These are phyloP conservation scores for Plectosphaerella plurivora DNA, from an alignment of 2,329 filamentous ascomycete species.

Conservation along the genomic window DNA sequence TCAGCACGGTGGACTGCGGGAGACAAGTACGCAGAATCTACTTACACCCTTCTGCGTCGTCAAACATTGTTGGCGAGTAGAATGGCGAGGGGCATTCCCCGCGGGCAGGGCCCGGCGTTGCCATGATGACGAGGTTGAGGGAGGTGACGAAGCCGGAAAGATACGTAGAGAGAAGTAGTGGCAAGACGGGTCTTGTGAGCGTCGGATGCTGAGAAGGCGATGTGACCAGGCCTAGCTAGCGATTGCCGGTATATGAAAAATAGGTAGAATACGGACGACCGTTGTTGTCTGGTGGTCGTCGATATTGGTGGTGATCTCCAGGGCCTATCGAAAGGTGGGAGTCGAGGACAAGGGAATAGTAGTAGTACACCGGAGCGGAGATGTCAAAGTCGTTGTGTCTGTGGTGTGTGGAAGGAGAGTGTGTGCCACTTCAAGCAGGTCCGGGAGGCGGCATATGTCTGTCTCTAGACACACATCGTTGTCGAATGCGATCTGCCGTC, in stretches of 20 bases:
- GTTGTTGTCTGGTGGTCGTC: too few species aligned
- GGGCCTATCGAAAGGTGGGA: too few species aligned
- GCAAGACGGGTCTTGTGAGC: too few species aligned
- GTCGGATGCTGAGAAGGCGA: too few species aligned
- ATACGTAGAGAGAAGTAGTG: too few species aligned
- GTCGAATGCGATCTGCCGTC: neutral
- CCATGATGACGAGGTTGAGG: neutral
- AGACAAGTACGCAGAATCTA: constrained; percentile 8
- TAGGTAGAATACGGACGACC: too few species aligned
- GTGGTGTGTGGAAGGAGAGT: neutral
- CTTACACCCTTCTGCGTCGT: constrained; percentile 62
- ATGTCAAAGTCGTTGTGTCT: neutral
- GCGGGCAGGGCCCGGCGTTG: neutral
- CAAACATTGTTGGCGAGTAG: constrained; percentile 58
- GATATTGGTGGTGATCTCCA: too few species aligned
- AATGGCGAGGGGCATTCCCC: constrained; percentile 63
- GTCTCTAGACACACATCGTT: neutral
- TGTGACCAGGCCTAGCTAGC: too few species aligned
- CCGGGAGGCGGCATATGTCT: neutral
- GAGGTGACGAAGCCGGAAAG: too few species aligned
- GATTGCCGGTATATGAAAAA: too few species aligned
- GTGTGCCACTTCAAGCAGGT: neutral
- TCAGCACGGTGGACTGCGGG: constrained; percentile 19
- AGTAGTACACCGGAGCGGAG: too few species aligned
- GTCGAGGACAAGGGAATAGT: too few species aligned